Percentiles rank a stretch among this genome's conserved stretches.
These are phyloP conservation scores for Xerocomellus dryophilus DNA, from an alignment of 768 basidiomycete genomes.

Conservation along the genomic window DNA sequence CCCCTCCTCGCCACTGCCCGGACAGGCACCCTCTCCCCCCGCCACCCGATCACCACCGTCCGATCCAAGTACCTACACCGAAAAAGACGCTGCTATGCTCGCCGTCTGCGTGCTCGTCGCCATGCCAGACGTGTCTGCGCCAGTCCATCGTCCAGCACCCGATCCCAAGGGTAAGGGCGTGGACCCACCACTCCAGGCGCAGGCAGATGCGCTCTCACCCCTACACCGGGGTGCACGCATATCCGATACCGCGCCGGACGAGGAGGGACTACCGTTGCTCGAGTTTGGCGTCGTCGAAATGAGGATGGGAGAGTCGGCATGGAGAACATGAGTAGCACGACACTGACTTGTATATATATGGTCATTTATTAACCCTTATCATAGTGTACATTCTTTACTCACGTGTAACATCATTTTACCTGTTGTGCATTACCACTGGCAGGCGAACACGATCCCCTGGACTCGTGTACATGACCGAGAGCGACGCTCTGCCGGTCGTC, in stretches of 20 bases:
- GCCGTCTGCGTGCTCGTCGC: conserved; percentile 20
- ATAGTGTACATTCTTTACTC: background rate
- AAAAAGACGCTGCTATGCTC: conserved; percentile 3
- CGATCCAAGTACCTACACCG: background rate
- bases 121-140: conserved; percentile 20
- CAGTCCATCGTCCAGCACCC: background rate
- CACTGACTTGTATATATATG: background rate
- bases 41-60: background rate
- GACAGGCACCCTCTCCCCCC: background rate
- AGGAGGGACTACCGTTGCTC: conserved; percentile 2
- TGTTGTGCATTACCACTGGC: too few relatives aligned
- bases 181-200: background rate
- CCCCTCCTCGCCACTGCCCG: background rate
- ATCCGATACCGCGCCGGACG: background rate
- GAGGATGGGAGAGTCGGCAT: conserved; percentile 3
- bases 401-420: background rate
- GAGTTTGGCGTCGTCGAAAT: conserved; percentile 20
- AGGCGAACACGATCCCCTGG: too few relatives aligned
- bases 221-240: background rate
- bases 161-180: conserved; percentile 21
- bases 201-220: conserved; percentile 4
- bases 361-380: background rate
- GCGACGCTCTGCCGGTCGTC: too few relatives aligned
- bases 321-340: background rate
- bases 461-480: too few relatives aligned